Conservation (phyloP, 2,329 filamentous ascomycete genomes). For the Rachicladosporium sp. region DNA sequence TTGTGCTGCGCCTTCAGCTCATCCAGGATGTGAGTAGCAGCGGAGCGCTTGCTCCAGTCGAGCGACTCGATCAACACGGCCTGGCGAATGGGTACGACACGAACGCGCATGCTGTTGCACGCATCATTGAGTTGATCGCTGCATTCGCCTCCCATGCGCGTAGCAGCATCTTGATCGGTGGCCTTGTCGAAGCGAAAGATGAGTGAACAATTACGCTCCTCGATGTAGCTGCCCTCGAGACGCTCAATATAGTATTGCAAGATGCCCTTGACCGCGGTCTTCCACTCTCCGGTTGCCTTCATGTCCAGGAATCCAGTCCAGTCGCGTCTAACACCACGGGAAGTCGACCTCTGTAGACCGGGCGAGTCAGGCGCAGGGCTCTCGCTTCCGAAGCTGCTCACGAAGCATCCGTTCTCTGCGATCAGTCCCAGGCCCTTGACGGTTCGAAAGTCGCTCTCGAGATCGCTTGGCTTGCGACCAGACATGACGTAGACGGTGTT, state of each 20-base stretch:
- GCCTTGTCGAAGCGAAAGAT: constrained; percentile 82
- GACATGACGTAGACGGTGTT: constrained; percentile 95
- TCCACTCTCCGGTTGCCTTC: constrained; percentile 62
- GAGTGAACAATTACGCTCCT: constrained; percentile 82
- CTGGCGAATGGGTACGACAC: constrained; percentile 65
- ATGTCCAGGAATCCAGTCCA: constrained; percentile 73
- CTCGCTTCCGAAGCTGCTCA: constrained; percentile 52
- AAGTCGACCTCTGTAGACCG: constrained; percentile 15
- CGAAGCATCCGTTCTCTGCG: constrained; percentile 87
- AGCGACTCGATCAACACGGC: constrained; percentile 74
- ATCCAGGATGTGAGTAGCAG: constrained; percentile 61
- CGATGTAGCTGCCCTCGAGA: constrained; percentile 74
- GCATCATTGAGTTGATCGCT: constrained; percentile 92
- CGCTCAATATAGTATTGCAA: constrained; percentile 83
- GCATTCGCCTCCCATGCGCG: constrained; percentile 74
- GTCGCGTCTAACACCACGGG: constrained; percentile 27
- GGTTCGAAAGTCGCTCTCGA: constrained; percentile 73
- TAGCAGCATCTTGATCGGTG: constrained; percentile 62
- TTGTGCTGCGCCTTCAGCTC: constrained; percentile 15
- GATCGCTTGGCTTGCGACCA: constrained; percentile 71
- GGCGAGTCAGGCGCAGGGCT: constrained; percentile 4
- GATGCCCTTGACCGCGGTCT: constrained; percentile 68
- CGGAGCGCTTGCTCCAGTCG: constrained; percentile 78
- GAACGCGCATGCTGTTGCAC: constrained; percentile 70
- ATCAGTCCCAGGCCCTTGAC: constrained; percentile 79